A percentile compares a stretch with the other conserved stretches of the same genome.
These are phyloP conservation scores for Taxillus chinensis DNA, from an alignment of 164 flowering plant genomes.

Conservation along the genomic window DNA sequence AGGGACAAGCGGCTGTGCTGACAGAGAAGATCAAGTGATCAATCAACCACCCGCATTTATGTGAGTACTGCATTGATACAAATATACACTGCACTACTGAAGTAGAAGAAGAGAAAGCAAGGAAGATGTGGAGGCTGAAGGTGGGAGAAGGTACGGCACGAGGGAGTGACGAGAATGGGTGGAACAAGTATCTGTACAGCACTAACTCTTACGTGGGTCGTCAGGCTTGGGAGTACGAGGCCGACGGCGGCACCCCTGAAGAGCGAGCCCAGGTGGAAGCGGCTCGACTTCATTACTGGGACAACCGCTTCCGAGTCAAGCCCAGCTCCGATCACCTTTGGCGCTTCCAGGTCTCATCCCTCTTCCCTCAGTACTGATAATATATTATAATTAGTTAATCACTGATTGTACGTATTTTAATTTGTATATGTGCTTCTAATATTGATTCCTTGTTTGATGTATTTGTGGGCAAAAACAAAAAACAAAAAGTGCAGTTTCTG, in stretches of 20 bases:
- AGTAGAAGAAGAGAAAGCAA: background rate
- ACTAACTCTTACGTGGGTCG: constrained; percentile 19
- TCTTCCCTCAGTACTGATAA: constrained; percentile 11
- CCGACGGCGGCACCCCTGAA: constrained; percentile 15
- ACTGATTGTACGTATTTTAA: background rate
- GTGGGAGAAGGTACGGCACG: constrained; percentile 21
- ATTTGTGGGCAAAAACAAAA: too few relatives aligned
- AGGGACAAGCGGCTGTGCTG: too few relatives aligned
- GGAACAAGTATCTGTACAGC: constrained; percentile 7
- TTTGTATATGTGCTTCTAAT: too few relatives aligned
- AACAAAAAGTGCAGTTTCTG: background rate
- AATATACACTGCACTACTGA: too few relatives aligned
- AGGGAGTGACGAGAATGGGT: background rate
- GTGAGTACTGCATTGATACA: too few relatives aligned
- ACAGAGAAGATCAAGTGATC: too few relatives aligned
- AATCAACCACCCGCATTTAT: too few relatives aligned
- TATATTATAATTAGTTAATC: constrained; percentile 12
- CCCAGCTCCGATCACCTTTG: constrained; percentile 14
- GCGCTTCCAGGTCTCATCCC: constrained; percentile 14
- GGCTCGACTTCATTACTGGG: constrained; percentile 5
- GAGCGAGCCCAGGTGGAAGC: constrained; percentile 12
- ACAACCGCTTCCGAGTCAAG: background rate
- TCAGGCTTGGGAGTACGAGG: constrained; percentile 22
- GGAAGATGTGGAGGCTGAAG: constrained; percentile 23
- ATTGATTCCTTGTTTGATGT: too few relatives aligned